These are phyloP conservation scores for Dentipellis fragilis DNA, from an alignment of 768 basidiomycete species.

Conservation along the genomic window DNA sequence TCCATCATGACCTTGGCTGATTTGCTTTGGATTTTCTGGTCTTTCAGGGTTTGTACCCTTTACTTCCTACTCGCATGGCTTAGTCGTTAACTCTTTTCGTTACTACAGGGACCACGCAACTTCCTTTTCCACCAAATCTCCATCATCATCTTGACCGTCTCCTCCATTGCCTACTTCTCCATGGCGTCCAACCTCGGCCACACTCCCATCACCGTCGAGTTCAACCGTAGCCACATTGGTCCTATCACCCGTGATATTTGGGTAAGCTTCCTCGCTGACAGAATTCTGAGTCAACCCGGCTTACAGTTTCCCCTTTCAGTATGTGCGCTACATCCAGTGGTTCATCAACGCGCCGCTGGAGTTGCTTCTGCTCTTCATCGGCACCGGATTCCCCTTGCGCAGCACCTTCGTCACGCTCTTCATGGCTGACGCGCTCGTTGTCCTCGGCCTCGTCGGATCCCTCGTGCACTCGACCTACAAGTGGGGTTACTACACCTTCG, in stretches of 20 bases:
- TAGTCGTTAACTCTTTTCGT: neutral
- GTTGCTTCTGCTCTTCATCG: conserved; percentile 34
- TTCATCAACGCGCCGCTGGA: conserved; percentile 45
- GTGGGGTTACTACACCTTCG: conserved; percentile 42
- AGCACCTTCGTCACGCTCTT: conserved; percentile 37
- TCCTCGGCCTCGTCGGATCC: conserved; percentile 38
- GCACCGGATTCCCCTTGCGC: conserved; percentile 37
- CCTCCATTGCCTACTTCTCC: conserved; percentile 36
- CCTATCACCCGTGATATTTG: conserved; percentile 29
- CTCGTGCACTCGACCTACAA: conserved; percentile 43
- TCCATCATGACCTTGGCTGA: conserved; percentile 36
- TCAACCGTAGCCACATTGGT: conserved; percentile 21
- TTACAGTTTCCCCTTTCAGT: conserved; percentile 19
- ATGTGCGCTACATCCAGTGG: conserved; percentile 45
- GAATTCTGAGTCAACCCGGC: too few relatives aligned
- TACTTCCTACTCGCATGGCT: neutral
- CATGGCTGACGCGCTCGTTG: conserved; percentile 37
- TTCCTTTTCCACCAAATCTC: conserved; percentile 42
- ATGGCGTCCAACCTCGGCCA: conserved; percentile 49
- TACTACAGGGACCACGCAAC: conserved; percentile 27
- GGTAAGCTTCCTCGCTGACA: conserved; percentile 22
- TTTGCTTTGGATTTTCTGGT: conserved; percentile 27
- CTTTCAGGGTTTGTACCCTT: conserved; percentile 21
- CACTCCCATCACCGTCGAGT: conserved; percentile 35
- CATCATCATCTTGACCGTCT: conserved; percentile 35